phyloP scores from a whole-genome alignment of 2,329 filamentous ascomycete species.

The Exutisphaerella laricina region DNA sequence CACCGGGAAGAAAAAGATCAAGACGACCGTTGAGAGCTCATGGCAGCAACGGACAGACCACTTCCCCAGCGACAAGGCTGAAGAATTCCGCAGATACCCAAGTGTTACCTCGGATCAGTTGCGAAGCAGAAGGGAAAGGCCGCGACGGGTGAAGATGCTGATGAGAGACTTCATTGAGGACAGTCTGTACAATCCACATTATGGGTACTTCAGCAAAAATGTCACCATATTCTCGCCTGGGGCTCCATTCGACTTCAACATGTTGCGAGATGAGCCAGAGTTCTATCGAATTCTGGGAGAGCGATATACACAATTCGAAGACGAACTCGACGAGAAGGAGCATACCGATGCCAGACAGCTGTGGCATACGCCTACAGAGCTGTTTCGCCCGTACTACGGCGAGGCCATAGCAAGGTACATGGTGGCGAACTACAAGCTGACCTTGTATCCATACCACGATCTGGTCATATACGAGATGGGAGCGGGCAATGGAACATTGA shows the following conservation, averaged over 20 bases:
- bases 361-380: constrained; percentile 97
- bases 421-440: constrained; percentile 91
- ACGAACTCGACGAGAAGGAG: constrained; percentile 68
- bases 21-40: constrained; percentile 55
- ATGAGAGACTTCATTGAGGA: constrained; percentile 95
- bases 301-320: constrained; percentile 86
- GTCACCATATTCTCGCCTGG: constrained; percentile 72
- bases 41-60: constrained; percentile 83
- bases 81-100: constrained; percentile 77
- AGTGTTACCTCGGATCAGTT: constrained; percentile 79
- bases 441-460: constrained; percentile 91
- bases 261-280: constrained; percentile 73
- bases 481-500: constrained; percentile 91
- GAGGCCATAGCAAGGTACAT: constrained; percentile 96
- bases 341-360: constrained; percentile 77
- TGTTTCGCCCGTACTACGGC: constrained; percentile 94
- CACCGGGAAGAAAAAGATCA: constrained; percentile 22
- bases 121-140: constrained; percentile 65
- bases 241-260: constrained; percentile 81
- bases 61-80: constrained; percentile 67
- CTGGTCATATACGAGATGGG: constrained; percentile 99
- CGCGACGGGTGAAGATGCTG: constrained; percentile 89
- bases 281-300: constrained; percentile 73
- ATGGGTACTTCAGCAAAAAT: constrained; percentile 34
- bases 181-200: constrained; percentile 44